Conservation (phyloP, 768 basidiomycete genomes). For the Russula virescens region DNA sequence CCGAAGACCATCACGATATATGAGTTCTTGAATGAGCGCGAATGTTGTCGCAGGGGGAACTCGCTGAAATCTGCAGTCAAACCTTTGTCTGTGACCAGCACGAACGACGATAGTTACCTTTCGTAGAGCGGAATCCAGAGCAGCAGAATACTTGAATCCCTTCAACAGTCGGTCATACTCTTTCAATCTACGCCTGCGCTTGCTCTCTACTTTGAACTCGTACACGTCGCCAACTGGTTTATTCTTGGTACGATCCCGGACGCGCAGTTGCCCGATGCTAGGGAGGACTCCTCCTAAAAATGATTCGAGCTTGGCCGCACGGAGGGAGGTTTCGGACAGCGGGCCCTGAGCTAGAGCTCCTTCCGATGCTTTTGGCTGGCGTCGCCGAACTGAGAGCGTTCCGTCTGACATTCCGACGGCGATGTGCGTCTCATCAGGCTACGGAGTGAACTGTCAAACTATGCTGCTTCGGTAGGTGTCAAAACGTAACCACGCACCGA, state of each 20-base stretch:
- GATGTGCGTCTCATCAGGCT: constrained; percentile 97
- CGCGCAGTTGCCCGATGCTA: constrained; percentile 48
- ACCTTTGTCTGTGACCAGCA: background rate
- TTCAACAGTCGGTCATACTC: constrained; percentile 90
- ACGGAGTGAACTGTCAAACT: constrained; percentile 9
- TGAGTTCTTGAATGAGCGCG: constrained; percentile 86
- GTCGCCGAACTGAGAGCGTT: constrained; percentile 91
- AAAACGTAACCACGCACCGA: constrained; percentile 53
- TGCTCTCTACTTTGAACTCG: constrained; percentile 74
- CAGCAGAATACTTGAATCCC: constrained; percentile 89
- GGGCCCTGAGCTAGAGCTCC: constrained; percentile 32
- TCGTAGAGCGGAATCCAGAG: constrained; percentile 84
- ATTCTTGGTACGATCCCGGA: constrained; percentile 44
- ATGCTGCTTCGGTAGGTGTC: background rate
- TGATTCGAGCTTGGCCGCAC: constrained; percentile 58
- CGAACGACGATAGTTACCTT: constrained; percentile 47
- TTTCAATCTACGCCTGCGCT: constrained; percentile 62
- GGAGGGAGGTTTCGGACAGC: constrained; percentile 38
- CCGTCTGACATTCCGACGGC: constrained; percentile 98
- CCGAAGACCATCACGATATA: constrained; percentile 84
- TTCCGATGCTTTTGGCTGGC: constrained; percentile 73
- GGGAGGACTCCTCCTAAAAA: constrained; percentile 54
- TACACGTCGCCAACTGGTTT: constrained; percentile 56
- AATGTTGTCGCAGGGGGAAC: constrained; percentile 83
- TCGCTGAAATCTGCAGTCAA: constrained; percentile 42